These are phyloP conservation scores for Auriscalpium orientale DNA, from an alignment of 768 basidiomycete species.

Conservation along the genomic window DNA sequence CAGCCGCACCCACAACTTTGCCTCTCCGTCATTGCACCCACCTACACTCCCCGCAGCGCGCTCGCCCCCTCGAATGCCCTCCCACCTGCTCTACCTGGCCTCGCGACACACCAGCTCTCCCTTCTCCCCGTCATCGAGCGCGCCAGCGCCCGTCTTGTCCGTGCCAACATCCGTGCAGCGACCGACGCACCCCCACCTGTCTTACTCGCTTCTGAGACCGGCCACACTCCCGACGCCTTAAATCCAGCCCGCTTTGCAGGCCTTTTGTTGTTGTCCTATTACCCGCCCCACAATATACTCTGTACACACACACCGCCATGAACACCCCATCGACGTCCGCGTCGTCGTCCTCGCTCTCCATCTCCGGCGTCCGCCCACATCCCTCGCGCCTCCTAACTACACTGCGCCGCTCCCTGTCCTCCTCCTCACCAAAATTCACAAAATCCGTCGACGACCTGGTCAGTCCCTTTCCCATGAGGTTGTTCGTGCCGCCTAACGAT, in stretches of 20 bases:
- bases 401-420: background rate
- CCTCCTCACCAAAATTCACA: background rate
- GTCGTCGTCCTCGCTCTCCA: background rate
- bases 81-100: no score
- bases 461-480: background rate
- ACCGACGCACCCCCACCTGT: no score
- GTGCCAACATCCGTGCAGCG: no score
- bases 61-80: no score
- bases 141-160: no score
- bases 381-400: background rate
- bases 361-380: background rate
- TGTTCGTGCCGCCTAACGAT: background rate
- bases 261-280: background rate
- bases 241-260: background rate
- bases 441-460: background rate
- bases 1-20: no score
- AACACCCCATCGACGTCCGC: background rate
- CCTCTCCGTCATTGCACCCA: no score
- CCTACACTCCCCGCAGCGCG: no score
- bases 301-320: background rate
- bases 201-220: no score
- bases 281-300: background rate
- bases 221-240: no score
- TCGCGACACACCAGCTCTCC: no score
- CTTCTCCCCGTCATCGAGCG: no score